A percentile compares a stretch with the other conserved stretches of the same genome.
Conservation (phyloP, 2,329 filamentous ascomycete species). For the Arachnopeziza araneosa region DNA sequence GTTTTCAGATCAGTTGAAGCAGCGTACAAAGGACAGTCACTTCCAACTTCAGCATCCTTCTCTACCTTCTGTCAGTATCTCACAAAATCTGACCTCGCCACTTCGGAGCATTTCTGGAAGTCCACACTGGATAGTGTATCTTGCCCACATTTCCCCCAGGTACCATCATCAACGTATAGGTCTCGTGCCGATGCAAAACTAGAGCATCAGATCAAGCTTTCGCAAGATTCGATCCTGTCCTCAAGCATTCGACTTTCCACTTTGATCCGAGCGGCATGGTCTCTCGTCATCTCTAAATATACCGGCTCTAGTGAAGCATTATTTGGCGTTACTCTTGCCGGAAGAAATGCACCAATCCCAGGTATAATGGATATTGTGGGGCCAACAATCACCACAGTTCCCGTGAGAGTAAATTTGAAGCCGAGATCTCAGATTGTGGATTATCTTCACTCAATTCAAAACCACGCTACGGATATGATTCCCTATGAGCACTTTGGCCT, state of each 20-base stretch:
- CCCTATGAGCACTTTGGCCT: conserved; percentile 43
- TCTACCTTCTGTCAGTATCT: not conserved
- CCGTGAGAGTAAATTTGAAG: conserved; percentile 34
- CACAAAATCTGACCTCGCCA: not conserved
- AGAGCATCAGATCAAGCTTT: not conserved
- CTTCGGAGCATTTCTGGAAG: not conserved
- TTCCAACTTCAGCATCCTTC: not conserved
- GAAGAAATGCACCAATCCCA: conserved; percentile 34
- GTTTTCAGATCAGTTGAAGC: no score
- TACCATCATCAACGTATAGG: not conserved
- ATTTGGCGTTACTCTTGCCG: conserved; percentile 39
- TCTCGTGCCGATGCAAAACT: not conserved
- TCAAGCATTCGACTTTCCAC: not conserved
- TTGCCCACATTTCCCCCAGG: not conserved
- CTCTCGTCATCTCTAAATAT: conserved; percentile 35
- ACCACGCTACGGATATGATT: conserved; percentile 28
- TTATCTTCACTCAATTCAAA: not conserved
- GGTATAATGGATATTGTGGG: conserved; percentile 38
- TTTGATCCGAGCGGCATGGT: conserved; percentile 31
- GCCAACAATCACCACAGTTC: conserved; percentile 38
- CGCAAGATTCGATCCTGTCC: not conserved
- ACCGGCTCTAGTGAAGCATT: conserved; percentile 36
- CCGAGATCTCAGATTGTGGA: not conserved
- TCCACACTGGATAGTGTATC: not conserved
- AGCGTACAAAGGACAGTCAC: not conserved